These are phyloP conservation scores for Candida labiduridarum DNA, from an alignment of 1,139 yeast species.

Conservation along the genomic window DNA sequence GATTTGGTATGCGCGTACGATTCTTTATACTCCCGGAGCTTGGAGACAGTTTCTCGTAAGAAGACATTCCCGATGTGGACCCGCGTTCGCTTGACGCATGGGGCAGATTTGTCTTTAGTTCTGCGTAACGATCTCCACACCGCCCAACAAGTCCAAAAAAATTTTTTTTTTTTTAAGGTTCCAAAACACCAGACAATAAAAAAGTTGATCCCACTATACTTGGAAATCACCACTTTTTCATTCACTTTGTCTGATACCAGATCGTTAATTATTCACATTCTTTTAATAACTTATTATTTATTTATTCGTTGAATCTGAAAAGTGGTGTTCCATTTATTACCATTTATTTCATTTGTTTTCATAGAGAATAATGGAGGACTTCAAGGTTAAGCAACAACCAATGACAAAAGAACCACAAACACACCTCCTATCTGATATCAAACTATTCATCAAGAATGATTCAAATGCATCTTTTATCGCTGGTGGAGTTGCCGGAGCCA, in stretches of 20 bases:
- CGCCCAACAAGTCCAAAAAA: background rate
- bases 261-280: too few species aligned
- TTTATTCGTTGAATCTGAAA: too few species aligned
- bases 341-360: background rate
- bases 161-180: too few species aligned
- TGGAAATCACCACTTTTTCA: too few species aligned
- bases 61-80: constrained; percentile 2
- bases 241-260: too few species aligned
- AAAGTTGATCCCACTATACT: too few species aligned
- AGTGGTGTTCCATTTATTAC: background rate
- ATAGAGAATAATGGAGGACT: constrained; percentile 12
- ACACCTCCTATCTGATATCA: constrained; percentile 18
- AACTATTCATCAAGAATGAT: constrained; percentile 45
- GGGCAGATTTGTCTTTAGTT: background rate
- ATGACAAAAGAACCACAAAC: constrained; percentile 9
- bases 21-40: background rate
- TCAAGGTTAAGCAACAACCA: constrained; percentile 4
- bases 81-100: background rate
- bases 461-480: constrained; percentile 62
- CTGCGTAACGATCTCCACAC: too few species aligned
- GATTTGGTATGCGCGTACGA: background rate
- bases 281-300: too few species aligned
- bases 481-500: constrained; percentile 81
- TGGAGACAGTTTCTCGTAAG: too few species aligned
- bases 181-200: too few species aligned